phyloP scores from a whole-genome alignment of 768 basidiomycete genomes.

The Pleurotus ostreatus region DNA sequence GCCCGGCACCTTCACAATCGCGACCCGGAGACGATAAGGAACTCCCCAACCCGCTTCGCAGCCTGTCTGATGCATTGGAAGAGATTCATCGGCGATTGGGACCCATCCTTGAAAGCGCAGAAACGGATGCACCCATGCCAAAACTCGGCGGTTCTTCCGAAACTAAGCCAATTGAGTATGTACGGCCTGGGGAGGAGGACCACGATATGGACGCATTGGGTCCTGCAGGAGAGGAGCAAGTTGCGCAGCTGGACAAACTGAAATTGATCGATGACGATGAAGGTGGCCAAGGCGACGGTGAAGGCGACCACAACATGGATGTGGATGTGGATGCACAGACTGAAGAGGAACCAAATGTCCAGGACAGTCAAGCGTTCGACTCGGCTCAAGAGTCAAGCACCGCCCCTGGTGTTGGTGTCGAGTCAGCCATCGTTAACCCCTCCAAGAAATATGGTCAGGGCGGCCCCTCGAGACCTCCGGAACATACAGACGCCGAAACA shows the following conservation, averaged over 20 bases:
- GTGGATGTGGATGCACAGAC: conserved; percentile 39
- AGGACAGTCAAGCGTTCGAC: background rate
- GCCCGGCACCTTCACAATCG: conserved; percentile 31
- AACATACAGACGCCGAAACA: conserved; percentile 27
- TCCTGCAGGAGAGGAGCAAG: conserved; percentile 79
- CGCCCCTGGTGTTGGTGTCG: conserved; percentile 28
- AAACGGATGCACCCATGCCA: conserved; percentile 26
- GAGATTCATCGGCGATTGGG: conserved; percentile 83
- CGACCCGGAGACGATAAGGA: background rate
- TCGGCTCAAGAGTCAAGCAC: background rate
- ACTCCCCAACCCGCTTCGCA: conserved; percentile 59
- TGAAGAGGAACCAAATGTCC: background rate
- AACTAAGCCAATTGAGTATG: conserved; percentile 67
- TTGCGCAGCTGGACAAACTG: conserved; percentile 77
- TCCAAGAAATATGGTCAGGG: conserved; percentile 3
- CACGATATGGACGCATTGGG: conserved; percentile 88
- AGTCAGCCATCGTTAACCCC: conserved; percentile 44
- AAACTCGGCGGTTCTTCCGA: conserved; percentile 32
- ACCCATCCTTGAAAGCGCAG: conserved; percentile 59
- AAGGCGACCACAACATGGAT: conserved; percentile 32
- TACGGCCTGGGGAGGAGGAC: conserved; percentile 62
- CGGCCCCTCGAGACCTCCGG: conserved; percentile 15
- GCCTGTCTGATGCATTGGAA: conserved; percentile 77
- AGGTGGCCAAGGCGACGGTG: conserved; percentile 36
- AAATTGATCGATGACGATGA: conserved; percentile 62